Evolutionary conservation across 2,329 filamentous ascomycete genomes (phyloP).

Genomic region (Catunica adiposa): DNA sequence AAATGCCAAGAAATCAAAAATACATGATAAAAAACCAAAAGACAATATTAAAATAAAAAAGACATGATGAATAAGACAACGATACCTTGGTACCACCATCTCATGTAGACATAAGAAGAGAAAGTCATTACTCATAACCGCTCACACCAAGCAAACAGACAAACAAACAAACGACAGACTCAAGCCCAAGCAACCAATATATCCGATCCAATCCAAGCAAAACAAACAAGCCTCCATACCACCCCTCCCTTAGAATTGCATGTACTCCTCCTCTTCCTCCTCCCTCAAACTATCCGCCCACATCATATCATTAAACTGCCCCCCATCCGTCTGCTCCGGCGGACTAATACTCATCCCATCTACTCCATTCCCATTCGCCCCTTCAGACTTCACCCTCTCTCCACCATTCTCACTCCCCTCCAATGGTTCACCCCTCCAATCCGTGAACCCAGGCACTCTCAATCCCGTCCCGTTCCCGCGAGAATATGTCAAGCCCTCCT

Average conservation of each 20-base stretch:
- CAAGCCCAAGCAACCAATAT: too few relatives aligned
- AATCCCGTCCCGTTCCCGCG: constrained; percentile 70
- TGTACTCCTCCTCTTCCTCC: constrained; percentile 90
- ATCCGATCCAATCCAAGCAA: too few relatives aligned
- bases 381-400: background rate
- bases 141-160: too few relatives aligned
- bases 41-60: constrained; percentile 18
- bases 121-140: too few relatives aligned
- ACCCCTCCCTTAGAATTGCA: constrained; percentile 40
- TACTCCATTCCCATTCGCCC: background rate
- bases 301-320: constrained; percentile 17
- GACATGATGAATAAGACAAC: constrained; percentile 18
- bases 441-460: constrained; percentile 83
- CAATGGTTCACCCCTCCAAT: constrained; percentile 67
- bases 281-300: constrained; percentile 48
- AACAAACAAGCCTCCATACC: background rate
- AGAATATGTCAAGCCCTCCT: constrained; percentile 45
- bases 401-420: constrained; percentile 23
- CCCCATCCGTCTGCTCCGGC: background rate
- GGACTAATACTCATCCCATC: constrained; percentile 16
- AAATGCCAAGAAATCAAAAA: too few relatives aligned
- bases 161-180: too few relatives aligned
- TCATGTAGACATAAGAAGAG: too few relatives aligned
- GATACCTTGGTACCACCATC: background rate
- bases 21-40: background rate